Percentiles rank a stretch among this genome's conserved stretches.
phyloP scores from a whole-genome alignment of 78 protist genomes.

The slime mould (Dictyostelium discoideum) region dicty_2.7 NC_007088.5:1926501-1927000 shows the following conservation, averaged over 20 bases:
- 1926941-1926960: too few species aligned
- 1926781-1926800: neutral
- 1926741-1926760: conserved; percentile 22
- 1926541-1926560: too few species aligned
- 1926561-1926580: neutral
- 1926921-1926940: too few species aligned
- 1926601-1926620: conserved; percentile 56
- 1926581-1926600: conserved; percentile 56
- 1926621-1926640: conserved; percentile 71
- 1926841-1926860: conserved; percentile 45
- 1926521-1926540: neutral
- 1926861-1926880: conserved; percentile 7
- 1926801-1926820: neutral
- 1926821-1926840: conserved; percentile 48
- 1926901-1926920: neutral
- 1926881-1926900: neutral
- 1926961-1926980: neutral
- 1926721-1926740: conserved; percentile 52
- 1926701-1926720: conserved; percentile 30
- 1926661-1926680: conserved; percentile 49
- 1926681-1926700: conserved; percentile 34
- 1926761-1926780: neutral
- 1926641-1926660: conserved; percentile 64
- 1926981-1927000: conserved; percentile 68
- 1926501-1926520: neutral